A percentile compares a stretch with the other conserved stretches of the same genome.
These are phyloP conservation scores for Debaryomycetaceae sp. DNA, from an alignment of 1,139 yeast genomes.

Conservation along the genomic window DNA sequence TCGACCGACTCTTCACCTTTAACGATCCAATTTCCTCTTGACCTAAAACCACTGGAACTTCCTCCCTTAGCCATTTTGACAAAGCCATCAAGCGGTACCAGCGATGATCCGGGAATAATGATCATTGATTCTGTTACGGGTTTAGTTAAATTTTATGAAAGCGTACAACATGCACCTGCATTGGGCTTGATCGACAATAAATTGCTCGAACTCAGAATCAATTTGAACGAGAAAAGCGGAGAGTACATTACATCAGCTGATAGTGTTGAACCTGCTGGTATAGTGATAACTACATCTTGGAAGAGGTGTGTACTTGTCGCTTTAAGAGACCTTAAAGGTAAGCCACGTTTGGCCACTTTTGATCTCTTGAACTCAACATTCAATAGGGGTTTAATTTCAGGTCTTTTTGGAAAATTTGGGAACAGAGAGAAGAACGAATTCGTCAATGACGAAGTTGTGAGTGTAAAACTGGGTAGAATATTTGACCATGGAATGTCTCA, in stretches of 20 bases:
- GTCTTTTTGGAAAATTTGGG: constrained; percentile 15
- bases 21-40: constrained; percentile 47
- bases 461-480: constrained; percentile 56
- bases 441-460: constrained; percentile 48
- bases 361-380: constrained; percentile 30
- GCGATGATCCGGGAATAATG: constrained; percentile 65
- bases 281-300: constrained; percentile 66
- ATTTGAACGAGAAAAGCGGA: constrained; percentile 36
- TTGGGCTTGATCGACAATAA: constrained; percentile 54
- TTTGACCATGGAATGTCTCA: constrained; percentile 48
- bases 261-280: constrained; percentile 72
- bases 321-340: constrained; percentile 67
- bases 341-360: constrained; percentile 42
- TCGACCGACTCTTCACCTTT: constrained; percentile 60
- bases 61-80: constrained; percentile 61
- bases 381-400: constrained; percentile 23
- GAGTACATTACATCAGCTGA: constrained; percentile 59
- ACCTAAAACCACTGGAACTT: constrained; percentile 6
- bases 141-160: constrained; percentile 57
- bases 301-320: constrained; percentile 64
- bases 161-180: constrained; percentile 66
- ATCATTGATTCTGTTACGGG: constrained; percentile 58
- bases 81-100: constrained; percentile 56
- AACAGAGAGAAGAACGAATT: constrained; percentile 19
- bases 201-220: constrained; percentile 33